phyloP scores from a whole-genome alignment of 148 eudicot genomes.

The Camellia sinensis region DNA sequence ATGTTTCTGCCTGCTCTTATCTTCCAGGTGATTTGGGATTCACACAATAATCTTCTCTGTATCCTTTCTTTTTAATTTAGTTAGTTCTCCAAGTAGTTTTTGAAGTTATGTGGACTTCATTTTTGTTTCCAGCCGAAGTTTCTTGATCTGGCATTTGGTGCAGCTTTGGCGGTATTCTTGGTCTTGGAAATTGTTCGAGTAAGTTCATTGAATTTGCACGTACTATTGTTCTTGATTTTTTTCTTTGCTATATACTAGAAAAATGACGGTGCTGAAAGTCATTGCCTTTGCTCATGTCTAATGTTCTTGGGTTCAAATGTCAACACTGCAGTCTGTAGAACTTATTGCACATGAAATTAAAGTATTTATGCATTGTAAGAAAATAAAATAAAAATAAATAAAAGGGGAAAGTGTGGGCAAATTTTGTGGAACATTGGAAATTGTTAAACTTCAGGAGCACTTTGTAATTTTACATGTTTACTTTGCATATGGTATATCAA shows the following conservation, averaged over 20 bases:
- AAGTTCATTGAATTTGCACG: conserved; percentile 30
- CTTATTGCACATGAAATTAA: not conserved
- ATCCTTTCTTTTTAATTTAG: not conserved
- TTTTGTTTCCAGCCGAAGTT: conserved; percentile 63
- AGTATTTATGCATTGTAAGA: not conserved
- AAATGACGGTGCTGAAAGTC: not conserved
- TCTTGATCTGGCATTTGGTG: conserved; percentile 91
- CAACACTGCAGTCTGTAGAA: not conserved
- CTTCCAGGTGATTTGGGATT: conserved; percentile 61
- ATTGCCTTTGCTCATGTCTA: not conserved
- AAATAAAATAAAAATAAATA: not conserved
- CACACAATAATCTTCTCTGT: not conserved
- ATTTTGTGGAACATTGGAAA: not conserved
- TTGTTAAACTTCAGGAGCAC: not conserved
- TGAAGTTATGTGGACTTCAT: not conserved
- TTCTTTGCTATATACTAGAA: not conserved
- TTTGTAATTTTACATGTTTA: not conserved
- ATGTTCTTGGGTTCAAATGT: not conserved
- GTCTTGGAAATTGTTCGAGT: conserved; percentile 86
- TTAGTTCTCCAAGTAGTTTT: conserved; percentile 1
- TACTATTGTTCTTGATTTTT: not conserved
- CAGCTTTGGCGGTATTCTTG: conserved; percentile 86
- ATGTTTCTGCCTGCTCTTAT: conserved; percentile 96
- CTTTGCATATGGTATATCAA: not conserved
- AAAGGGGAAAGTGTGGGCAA: not conserved